A percentile compares a stretch with the other conserved stretches of the same genome.
Conservation (phyloP, 345 rosid genomes). For the Atalantia buxifolia region DNA sequence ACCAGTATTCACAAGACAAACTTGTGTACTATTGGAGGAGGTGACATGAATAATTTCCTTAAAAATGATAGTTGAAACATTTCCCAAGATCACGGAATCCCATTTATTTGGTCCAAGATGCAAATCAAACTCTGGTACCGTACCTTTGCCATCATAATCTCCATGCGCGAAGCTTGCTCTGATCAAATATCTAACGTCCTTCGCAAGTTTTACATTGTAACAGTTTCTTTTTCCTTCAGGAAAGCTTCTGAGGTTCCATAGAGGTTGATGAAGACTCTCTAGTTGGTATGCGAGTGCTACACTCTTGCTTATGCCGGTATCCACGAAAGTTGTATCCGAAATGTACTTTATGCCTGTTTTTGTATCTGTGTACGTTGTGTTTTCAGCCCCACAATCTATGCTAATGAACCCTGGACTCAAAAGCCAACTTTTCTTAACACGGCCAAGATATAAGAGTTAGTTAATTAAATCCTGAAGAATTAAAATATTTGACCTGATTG, state of each 20-base stretch:
- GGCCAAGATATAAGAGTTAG: too few relatives aligned
- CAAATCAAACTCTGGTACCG: slow-evolving; percentile 25
- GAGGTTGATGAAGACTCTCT: neutral
- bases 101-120: slow-evolving; percentile 31
- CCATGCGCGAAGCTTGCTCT: slow-evolving; percentile 38
- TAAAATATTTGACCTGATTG: slow-evolving; percentile 3
- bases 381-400: slow-evolving; percentile 18
- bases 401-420: slow-evolving; percentile 15
- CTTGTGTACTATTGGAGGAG: slow-evolving; percentile 7
- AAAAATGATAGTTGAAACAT: neutral
- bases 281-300: neutral
- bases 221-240: slow-evolving; percentile 41
- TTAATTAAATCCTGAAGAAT: too few relatives aligned
- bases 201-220: slow-evolving; percentile 23
- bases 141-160: slow-evolving; percentile 26
- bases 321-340: neutral
- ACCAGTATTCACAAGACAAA: slow-evolving; percentile 44
- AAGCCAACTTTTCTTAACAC: neutral
- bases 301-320: neutral
- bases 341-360: slow-evolving; percentile 2
- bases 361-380: neutral
- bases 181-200: slow-evolving; percentile 33
- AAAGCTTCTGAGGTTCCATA: slow-evolving; percentile 29
- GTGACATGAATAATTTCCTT: slow-evolving; percentile 33
- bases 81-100: slow-evolving; percentile 18